phyloP scores from a whole-genome alignment of 176 grass and related monocot genomes.

The Musa schizocarpa region DNA sequence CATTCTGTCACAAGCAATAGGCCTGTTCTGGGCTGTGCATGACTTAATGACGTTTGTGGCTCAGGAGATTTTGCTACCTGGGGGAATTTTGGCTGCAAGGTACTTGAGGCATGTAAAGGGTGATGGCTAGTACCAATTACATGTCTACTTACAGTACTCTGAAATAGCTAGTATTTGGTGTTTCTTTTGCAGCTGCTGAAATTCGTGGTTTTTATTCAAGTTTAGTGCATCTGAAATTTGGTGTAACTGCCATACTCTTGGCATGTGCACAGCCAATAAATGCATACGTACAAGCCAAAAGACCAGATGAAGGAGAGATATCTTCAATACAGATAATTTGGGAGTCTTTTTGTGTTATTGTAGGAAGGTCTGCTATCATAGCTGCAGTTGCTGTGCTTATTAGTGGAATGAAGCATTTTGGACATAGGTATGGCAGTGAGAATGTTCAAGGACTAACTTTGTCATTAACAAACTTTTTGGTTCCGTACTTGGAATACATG shows the following conservation, averaged over 20 bases:
- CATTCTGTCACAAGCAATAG: constrained; percentile 24
- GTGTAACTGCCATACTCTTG: constrained; percentile 49
- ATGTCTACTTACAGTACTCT: constrained; percentile 77
- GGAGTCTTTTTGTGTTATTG: constrained; percentile 80
- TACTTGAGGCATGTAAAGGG: constrained; percentile 81
- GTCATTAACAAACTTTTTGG: constrained; percentile 44
- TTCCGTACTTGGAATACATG: constrained; percentile 64
- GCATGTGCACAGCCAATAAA: constrained; percentile 69
- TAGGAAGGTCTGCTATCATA: constrained; percentile 59
- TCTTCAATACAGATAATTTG: constrained; percentile 48
- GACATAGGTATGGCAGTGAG: constrained; percentile 68
- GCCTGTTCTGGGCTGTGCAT: constrained; percentile 48
- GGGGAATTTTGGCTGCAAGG: constrained; percentile 73
- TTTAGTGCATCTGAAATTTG: constrained; percentile 83
- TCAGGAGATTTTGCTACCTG: constrained; percentile 82
- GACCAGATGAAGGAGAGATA: constrained; percentile 38
- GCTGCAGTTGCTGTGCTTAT: constrained; percentile 60
- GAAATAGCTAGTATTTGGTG: constrained; percentile 67
- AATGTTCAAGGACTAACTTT: constrained; percentile 77
- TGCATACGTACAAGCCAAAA: constrained; percentile 61
- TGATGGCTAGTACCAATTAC: constrained; percentile 77
- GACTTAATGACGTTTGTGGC: constrained; percentile 98
- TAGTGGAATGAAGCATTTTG: constrained; percentile 86
- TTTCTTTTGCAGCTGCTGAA: constrained; percentile 62
- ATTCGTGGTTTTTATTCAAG: constrained; percentile 58